Evolutionary conservation across 257 asterid species (phyloP).

Genomic region (Leonotis leonurus): DNA sequence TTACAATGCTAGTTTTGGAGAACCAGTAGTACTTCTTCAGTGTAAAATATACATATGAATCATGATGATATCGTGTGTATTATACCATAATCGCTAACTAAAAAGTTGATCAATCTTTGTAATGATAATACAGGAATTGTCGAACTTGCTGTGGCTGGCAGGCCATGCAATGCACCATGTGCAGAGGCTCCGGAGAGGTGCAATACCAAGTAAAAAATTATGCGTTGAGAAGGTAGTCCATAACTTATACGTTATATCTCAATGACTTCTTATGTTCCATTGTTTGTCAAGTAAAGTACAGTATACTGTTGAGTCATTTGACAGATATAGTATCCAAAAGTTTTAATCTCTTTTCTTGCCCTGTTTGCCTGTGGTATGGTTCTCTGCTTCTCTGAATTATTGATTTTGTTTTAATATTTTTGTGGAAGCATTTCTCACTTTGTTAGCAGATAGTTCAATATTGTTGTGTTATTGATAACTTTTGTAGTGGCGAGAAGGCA

Average conservation of each 20-base stretch:
- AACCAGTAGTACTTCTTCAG: neutral
- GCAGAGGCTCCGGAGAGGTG: constrained; percentile 91
- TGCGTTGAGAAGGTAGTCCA: constrained; percentile 63
- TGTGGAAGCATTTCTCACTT: neutral
- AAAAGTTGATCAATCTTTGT: constrained; percentile 11
- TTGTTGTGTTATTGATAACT: constrained; percentile 11
- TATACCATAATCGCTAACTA: constrained; percentile 6
- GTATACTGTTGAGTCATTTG: neutral
- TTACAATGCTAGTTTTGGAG: neutral
- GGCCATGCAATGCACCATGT: constrained; percentile 90
- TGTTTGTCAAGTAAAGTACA: neutral
- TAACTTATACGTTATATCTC: constrained; percentile 1
- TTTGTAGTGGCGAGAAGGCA: constrained; percentile 85
- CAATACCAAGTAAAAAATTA: constrained; percentile 85
- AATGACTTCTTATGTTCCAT: neutral
- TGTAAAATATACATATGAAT: neutral
- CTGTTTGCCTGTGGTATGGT: neutral
- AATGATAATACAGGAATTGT: constrained; percentile 61
- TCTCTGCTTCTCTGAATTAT: neutral
- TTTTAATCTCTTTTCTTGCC: neutral
- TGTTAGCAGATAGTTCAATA: constrained; percentile 5
- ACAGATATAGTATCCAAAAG: neutral
- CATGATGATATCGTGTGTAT: no score
- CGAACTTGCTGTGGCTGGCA: constrained; percentile 85
- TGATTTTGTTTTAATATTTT: neutral